Evolutionary conservation across 495 filamentous ascomycete species (phyloP), one percentile per base, ranked within the genome.

Genomic region (Aspergillus sclerotiicarbonarius): DNA sequence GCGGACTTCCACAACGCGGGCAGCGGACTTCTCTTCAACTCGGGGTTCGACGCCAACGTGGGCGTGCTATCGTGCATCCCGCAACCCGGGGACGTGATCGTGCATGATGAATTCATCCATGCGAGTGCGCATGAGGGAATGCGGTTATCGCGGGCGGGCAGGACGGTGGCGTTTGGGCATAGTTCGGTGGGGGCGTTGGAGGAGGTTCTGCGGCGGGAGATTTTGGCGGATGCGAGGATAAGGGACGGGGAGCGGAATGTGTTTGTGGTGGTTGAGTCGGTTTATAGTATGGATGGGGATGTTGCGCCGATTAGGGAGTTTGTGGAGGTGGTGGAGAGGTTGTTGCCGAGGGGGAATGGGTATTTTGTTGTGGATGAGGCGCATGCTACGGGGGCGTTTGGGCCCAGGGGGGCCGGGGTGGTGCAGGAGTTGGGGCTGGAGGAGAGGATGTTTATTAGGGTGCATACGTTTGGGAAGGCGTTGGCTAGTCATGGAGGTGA

Each of bases 281-380:
- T 92, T n/a, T 94, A 94, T 67, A 90, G 86, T 54, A 94, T 94
- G 90, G 89, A 93, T 65, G 90, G 90, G 0, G 89, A 92, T 69
- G 63, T 90, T 8, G 82, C 81, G 9, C 88, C 87, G 0, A 71
- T 94, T 15, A 61, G 66, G 15, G 75, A 84, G 20, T 80, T 92
- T 35, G 74, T 88, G 1, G 62, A 72, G 7, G 62, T 80, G 1
- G 82, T 87, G 0, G 80, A 91, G 51, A 66, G 69, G 1, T 59
- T 83, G 6, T 72, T 91, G 0, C 83, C 84, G 6, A 43, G 46
- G 0, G 72, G 74, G 3, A 89, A 89, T 65, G 87, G 80, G 6
- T 80, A 89, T 64, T 79, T 92, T 18, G 76, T 90, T 35, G 85
- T 94, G 7, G 90, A 94, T 59, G 90, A 94, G 69, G 90, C 90